Base-by-base conservation (phyloP, 2,329 filamentous ascomycete genomes). In the Zymoseptoria tritici region DNA sequence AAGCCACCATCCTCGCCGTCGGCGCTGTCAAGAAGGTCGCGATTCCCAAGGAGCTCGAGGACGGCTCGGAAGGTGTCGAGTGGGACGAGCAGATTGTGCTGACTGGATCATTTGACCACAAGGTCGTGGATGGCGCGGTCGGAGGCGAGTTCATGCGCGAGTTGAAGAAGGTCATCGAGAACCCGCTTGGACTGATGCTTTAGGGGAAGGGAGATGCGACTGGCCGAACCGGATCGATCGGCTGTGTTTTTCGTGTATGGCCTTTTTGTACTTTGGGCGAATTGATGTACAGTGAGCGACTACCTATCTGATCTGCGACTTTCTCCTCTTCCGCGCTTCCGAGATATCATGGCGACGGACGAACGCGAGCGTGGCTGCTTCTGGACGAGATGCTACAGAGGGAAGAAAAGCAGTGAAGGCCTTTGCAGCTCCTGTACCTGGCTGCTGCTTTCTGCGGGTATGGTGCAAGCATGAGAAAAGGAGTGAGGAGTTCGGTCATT, bases 11-110 rank as follows among this genome's bases (percentile, higher is more conserved):
- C 75, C 83, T 99, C 65, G 93, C 94, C 58, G 90, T 99, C 61
- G 94, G 95, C 71, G 95, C 91, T 67, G 91, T 90, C 70, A 89
- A 90, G 80, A 97, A 97, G 88, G 93, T 97, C 57, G 90, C 95
- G 53, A 80, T 97, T 58, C 91, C 91, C 56, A 85, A 85, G 49
- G 90, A 95, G 81, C 86, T 83, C 60, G 92, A 94, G 78, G 91
- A 96, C 64, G 91, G 90, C 62, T 85, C 85, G 52, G 79, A 83
- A 19, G 71, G 71, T 31, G 81, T 96, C 53, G 90, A 90, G 77
- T 99, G 90, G 89, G 94, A 99, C 70, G 94, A 99, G 74, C 92
- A 97, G 83, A 97, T 99, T 72, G 85, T 89, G 63, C 87, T 99
- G 61, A 97, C 92, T 49, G 93, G 82, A 72, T 95, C 90, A 82